These are phyloP conservation scores for Phaeotremella fagi DNA, from an alignment of 768 basidiomycete genomes.

Conservation along the genomic window DNA sequence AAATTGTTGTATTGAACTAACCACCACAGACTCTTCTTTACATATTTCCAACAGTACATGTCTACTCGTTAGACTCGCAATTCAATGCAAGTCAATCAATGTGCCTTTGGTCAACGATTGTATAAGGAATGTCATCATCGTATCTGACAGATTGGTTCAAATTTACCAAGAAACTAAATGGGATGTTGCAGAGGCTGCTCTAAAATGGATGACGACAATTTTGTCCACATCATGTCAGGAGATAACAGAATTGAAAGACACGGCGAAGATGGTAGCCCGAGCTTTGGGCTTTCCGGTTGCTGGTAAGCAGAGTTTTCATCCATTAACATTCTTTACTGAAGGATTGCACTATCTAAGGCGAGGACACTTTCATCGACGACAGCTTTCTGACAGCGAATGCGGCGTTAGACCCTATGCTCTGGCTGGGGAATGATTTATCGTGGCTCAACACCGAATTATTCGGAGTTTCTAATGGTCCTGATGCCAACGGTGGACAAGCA, in stretches of 20 bases:
- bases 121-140: background rate
- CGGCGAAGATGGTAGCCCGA: background rate
- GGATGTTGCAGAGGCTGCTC: slow-evolving; percentile 1
- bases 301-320: slow-evolving; percentile 2
- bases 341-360: no score
- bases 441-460: background rate
- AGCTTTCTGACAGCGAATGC: background rate
- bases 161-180: background rate
- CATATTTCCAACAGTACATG: slow-evolving; percentile 13
- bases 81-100: background rate
- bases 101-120: background rate
- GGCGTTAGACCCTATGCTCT: background rate
- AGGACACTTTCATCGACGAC: background rate
- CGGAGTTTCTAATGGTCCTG: background rate
- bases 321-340: no score
- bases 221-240: background rate
- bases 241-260: background rate
- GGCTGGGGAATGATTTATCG: background rate
- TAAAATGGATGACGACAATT: background rate
- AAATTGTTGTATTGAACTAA: background rate
- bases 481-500: background rate
- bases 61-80: slow-evolving; percentile 10
- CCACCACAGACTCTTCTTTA: slow-evolving; percentile 5
- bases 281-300: background rate
- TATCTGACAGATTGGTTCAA: background rate